Evolutionary conservation across 2,329 filamentous ascomycete genomes (phyloP).

Genomic region (Epichloe uncinata): DNA sequence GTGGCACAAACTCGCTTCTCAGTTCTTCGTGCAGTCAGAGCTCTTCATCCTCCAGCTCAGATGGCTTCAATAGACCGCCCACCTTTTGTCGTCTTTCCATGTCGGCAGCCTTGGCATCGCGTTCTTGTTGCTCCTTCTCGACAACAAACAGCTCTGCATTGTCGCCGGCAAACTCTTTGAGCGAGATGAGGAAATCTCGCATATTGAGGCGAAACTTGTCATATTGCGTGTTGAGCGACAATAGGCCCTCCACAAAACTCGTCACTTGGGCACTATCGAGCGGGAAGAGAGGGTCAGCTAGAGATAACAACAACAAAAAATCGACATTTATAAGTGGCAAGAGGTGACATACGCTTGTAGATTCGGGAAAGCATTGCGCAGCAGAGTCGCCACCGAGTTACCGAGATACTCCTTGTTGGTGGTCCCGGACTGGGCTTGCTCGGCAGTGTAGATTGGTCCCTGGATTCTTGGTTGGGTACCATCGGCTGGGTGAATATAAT

Average conservation of each 20-base stretch:
- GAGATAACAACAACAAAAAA: not conserved
- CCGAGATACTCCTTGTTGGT: conserved; percentile 83
- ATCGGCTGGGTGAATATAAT: conserved; percentile 69
- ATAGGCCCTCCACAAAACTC: conserved; percentile 79
- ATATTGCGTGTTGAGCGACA: conserved; percentile 76
- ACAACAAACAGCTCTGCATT: conserved; percentile 89
- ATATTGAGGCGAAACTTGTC: conserved; percentile 92
- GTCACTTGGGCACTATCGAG: conserved; percentile 63
- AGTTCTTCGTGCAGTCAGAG: conserved; percentile 70
- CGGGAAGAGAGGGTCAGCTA: conserved; percentile 19
- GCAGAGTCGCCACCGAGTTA: conserved; percentile 71
- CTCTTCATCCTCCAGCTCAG: conserved; percentile 86
- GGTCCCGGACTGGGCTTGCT: conserved; percentile 72
- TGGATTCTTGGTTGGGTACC: conserved; percentile 68
- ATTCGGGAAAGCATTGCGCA: conserved; percentile 88
- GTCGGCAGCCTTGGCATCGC: conserved; percentile 75
- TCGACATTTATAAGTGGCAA: not conserved
- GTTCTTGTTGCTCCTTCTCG: conserved; percentile 85
- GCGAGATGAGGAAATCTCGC: conserved; percentile 90
- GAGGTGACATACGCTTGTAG: conserved; percentile 59
- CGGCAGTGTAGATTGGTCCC: conserved; percentile 75
- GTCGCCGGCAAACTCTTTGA: conserved; percentile 94
- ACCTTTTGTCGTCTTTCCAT: conserved; percentile 89
- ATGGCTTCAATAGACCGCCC: conserved; percentile 88
- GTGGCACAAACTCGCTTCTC: conserved; percentile 43